Evolutionary conservation across 2,329 filamentous ascomycete species (phyloP), one percentile per base, ranked within the genome.

Genomic region (Botryotinia convoluta): DNA sequence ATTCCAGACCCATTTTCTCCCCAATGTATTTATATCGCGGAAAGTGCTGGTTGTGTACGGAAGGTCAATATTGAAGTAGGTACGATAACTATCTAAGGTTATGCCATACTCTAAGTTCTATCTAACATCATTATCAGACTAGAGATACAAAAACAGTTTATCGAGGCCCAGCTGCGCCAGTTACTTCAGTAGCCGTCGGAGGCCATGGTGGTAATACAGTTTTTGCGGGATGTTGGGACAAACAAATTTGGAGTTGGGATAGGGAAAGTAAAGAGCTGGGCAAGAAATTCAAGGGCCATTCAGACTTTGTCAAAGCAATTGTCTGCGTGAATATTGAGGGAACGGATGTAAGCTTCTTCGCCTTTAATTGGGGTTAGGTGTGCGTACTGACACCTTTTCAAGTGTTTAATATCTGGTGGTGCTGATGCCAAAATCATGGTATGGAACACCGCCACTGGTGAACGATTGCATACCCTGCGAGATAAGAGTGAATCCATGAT

Each of bases 211-310:
- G 85, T 74, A 83, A 82, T 69, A 92, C 87, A 1, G 80, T 98
- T 18, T 98, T 94, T 82, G 94, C 94, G 37, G 95, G 95, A 48
- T 96, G 91, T 74, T 99, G 96, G 96, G 95, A 99, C 83, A 97
- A 97, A 84, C 87, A 89, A 32, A 88, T 98, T 73, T 97, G 94
- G 91, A 92, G 92, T 45, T 98, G 94, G 92, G 87, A 93, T 78
- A 84, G 91, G 45, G 84, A 86, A 29, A 89, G 89, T 5, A 85
- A 85, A 61, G 81, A 85, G 44, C 83, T 84, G 1, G 85, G 84
- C n/a, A 86, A 84, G 75, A 90, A 86, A 76, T 94, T 91, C 77
- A 87, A 87, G 73, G 94, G 94, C 7, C 95, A 98, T 82, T 86
- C 88, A 2, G 96, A 99, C 83, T 99, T 99, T 80, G 92, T 99